These are phyloP conservation scores for Mortierella sp. DNA, from an alignment of 371 early-diverging fungal species.

Conservation along the genomic window DNA sequence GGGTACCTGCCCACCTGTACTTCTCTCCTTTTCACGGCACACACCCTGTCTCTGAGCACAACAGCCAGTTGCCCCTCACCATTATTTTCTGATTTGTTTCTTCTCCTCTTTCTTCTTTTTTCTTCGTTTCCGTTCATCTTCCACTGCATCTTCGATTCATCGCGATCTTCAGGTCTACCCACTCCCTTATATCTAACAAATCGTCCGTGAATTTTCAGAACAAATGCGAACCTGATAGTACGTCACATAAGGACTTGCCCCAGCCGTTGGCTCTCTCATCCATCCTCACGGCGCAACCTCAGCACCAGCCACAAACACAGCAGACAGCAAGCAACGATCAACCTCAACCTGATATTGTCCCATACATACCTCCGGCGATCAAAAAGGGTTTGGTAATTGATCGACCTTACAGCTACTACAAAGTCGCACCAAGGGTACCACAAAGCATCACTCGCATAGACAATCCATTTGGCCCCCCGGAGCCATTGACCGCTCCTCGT, in stretches of 20 bases:
- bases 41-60: no score
- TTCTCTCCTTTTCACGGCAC: no score
- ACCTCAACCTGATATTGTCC: background rate
- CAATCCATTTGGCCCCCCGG: slow-evolving; percentile 41
- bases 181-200: no score
- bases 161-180: no score
- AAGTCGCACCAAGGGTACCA: slow-evolving; percentile 24
- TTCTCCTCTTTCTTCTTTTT: no score
- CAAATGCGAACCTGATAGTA: background rate
- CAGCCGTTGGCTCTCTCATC: background rate
- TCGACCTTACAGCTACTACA: slow-evolving; percentile 50
- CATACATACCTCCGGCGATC: slow-evolving; percentile 19
- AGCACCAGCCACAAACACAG: background rate
- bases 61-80: no score
- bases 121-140: no score
- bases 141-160: background rate
- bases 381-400: slow-evolving; percentile 39
- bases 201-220: no score
- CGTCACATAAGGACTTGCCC: background rate
- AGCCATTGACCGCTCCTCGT: background rate
- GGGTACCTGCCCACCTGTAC: no score
- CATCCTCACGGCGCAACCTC: background rate
- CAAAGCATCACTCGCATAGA: slow-evolving; percentile 46
- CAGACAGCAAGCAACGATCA: background rate
- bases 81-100: no score